A percentile compares a stretch with the other conserved stretches of the same genome.
These are phyloP conservation scores for Juglanconis juglandina DNA, from an alignment of 2,329 filamentous ascomycete species.

Conservation along the genomic window DNA sequence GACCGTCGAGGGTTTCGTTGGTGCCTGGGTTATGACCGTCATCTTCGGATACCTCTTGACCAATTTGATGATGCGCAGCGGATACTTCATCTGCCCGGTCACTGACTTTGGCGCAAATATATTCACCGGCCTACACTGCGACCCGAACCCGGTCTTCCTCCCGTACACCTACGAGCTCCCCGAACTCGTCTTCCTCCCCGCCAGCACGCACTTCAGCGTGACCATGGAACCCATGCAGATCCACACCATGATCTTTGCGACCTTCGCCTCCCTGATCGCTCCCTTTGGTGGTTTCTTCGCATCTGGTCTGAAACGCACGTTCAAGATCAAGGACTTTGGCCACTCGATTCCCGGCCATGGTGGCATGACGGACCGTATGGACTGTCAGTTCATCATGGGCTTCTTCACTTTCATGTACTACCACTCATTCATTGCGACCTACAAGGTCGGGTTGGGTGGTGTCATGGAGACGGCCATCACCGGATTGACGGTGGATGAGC, in stretches of 20 bases:
- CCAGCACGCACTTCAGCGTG: constrained; percentile 58
- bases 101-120: constrained; percentile 94
- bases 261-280: constrained; percentile 93
- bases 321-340: constrained; percentile 99
- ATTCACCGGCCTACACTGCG: constrained; percentile 85
- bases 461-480: constrained; percentile 91
- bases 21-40: constrained; percentile 93
- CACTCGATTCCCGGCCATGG: constrained; percentile 97
- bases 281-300: constrained; percentile 99
- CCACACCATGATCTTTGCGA: constrained; percentile 84
- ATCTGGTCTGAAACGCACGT: constrained; percentile 93
- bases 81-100: constrained; percentile 97
- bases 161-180: constrained; percentile 72
- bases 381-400: constrained; percentile 99
- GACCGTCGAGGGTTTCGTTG: constrained; percentile 96
- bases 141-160: constrained; percentile 86
- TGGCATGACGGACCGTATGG: constrained; percentile 98
- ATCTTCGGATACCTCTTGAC: constrained; percentile 79
- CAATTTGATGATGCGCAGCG: constrained; percentile 81
- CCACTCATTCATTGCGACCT: constrained; percentile 89
- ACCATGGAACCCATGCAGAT: constrained; percentile 86
- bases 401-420: constrained; percentile 99
- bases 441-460: constrained; percentile 79
- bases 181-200: constrained; percentile 67
- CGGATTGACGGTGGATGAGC: constrained; percentile 81